These are phyloP conservation scores for Coniferiporia weirii DNA, from an alignment of 1,284 basidiomycete genomes.

Conservation along the genomic window DNA sequence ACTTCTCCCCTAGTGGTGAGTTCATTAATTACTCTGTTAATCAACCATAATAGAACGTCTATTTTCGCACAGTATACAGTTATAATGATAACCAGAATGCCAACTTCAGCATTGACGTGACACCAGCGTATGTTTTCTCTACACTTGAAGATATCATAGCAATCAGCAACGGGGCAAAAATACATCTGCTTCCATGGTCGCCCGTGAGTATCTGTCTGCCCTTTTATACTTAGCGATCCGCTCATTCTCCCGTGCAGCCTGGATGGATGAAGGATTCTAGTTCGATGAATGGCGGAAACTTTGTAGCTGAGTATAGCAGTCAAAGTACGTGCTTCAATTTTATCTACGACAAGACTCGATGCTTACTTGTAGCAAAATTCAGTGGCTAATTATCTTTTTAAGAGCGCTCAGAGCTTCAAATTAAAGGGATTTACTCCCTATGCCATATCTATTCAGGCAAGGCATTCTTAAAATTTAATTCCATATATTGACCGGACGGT, in stretches of 20 bases:
- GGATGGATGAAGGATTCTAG: slow-evolving; percentile 48
- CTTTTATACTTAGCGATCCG: not conserved
- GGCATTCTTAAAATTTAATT: not conserved
- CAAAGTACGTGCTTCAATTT: slow-evolving; percentile 30
- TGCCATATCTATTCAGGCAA: slow-evolving; percentile 44
- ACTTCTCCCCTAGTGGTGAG: slow-evolving; percentile 17
- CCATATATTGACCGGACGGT: not conserved
- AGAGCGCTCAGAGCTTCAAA: slow-evolving; percentile 41
- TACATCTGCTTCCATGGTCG: slow-evolving; percentile 48
- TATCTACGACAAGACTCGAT: not conserved
- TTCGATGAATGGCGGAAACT: slow-evolving; percentile 41
- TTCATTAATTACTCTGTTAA: not conserved
- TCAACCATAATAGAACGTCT: not conserved
- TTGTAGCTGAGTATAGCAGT: slow-evolving; percentile 32
- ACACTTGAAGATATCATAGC: slow-evolving; percentile 16
- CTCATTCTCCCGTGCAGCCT: slow-evolving; percentile 30
- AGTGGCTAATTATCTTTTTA: slow-evolving; percentile 47
- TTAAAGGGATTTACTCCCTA: slow-evolving; percentile 39
- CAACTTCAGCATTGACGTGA: slow-evolving; percentile 14
- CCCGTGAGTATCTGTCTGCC: slow-evolving; percentile 32
- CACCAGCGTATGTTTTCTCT: slow-evolving; percentile 13
- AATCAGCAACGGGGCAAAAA: slow-evolving; percentile 36
- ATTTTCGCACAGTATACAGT: slow-evolving; percentile 11
- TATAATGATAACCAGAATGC: slow-evolving; percentile 14
- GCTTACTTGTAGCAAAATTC: not conserved